These are phyloP conservation scores for Ceratobasidium sp. DNA, from an alignment of 1,284 basidiomycete genomes.

Conservation along the genomic window DNA sequence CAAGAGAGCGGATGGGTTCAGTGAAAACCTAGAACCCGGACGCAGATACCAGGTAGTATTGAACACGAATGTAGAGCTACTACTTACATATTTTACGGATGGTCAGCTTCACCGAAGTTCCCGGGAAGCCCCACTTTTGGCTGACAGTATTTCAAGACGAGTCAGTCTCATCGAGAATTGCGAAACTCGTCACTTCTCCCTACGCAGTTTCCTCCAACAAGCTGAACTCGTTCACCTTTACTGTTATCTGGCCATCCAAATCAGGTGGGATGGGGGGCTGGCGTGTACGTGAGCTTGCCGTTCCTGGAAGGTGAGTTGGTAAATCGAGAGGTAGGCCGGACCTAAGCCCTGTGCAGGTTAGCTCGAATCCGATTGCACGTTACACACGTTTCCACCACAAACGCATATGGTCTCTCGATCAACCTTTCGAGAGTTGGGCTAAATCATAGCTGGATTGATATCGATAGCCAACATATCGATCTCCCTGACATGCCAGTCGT, in stretches of 20 bases:
- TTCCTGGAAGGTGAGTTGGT: constrained; percentile 47
- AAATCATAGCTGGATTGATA: background rate
- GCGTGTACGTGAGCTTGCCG: constrained; percentile 32
- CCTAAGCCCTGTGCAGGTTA: constrained; percentile 17
- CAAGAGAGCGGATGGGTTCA: constrained; percentile 43
- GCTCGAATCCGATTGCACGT: constrained; percentile 25
- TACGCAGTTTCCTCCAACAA: background rate
- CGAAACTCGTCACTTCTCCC: constrained; percentile 19
- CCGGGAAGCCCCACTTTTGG: constrained; percentile 48
- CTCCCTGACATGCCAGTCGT: background rate
- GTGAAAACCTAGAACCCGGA: constrained; percentile 40
- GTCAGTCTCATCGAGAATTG: constrained; percentile 29
- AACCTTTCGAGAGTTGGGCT: background rate
- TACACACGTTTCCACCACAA: constrained; percentile 25
- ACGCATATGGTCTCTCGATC: constrained; percentile 38
- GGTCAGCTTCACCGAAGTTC: constrained; percentile 46
- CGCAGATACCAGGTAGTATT: constrained; percentile 45
- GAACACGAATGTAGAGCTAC: background rate
- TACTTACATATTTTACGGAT: background rate
- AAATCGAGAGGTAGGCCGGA: background rate
- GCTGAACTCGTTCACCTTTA: constrained; percentile 43
- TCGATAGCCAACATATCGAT: constrained; percentile 34
- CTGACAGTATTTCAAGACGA: constrained; percentile 43
- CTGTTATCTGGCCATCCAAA: constrained; percentile 49
- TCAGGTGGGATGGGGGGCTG: constrained; percentile 49